phyloP scores from a whole-genome alignment of 148 eudicot species.

The Bassia scoparia region DNA sequence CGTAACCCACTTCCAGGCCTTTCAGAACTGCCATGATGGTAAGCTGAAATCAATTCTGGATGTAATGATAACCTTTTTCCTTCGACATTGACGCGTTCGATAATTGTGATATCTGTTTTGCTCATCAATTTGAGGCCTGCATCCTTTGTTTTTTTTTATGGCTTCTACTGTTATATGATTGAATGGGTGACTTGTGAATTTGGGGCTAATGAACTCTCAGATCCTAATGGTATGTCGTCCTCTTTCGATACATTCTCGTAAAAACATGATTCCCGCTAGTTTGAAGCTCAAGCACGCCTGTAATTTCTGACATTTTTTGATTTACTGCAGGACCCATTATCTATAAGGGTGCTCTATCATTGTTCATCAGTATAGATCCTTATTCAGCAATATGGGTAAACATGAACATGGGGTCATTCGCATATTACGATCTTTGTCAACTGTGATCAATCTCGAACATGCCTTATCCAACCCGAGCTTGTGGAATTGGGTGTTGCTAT shows the following conservation, averaged over 20 bases:
- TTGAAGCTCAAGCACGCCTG: neutral
- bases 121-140: neutral
- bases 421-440: slow-evolving; percentile 46
- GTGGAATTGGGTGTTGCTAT: slow-evolving; percentile 45
- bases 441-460: slow-evolving; percentile 43
- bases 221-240: slow-evolving; percentile 50
- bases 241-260: neutral
- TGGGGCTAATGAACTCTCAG: slow-evolving; percentile 19
- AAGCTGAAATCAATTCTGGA: neutral
- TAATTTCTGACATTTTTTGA: slow-evolving; percentile 2
- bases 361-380: slow-evolving; percentile 56
- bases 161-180: too few relatives aligned
- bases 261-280: neutral
- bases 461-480: slow-evolving; percentile 41
- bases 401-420: slow-evolving; percentile 58
- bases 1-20: slow-evolving; percentile 36
- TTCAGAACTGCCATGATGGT: slow-evolving; percentile 40
- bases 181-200: slow-evolving; percentile 8
- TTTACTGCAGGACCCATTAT: slow-evolving; percentile 43
- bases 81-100: neutral
- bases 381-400: slow-evolving; percentile 51
- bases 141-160: neutral
- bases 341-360: slow-evolving; percentile 50
- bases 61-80: neutral
- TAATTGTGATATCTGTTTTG: neutral